Conservation (phyloP, 352 stramenopile species). For the Sclerospora graminicola region DNA sequence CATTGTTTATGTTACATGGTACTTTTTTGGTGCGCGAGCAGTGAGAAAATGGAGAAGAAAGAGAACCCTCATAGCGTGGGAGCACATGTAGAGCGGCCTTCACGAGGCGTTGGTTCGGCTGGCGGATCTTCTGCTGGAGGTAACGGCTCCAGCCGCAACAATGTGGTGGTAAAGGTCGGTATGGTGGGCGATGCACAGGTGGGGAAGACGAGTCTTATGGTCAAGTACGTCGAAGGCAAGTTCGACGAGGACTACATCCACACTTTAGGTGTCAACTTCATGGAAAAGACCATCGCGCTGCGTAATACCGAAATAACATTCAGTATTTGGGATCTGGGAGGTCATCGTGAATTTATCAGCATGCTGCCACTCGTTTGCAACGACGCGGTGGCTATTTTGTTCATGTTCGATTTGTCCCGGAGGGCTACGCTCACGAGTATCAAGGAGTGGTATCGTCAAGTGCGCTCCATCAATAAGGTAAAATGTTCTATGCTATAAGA, state of each 20-base stretch:
- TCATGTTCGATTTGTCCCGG: slow-evolving; percentile 93
- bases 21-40: too few species aligned
- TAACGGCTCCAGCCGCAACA: slow-evolving; percentile 55
- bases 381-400: slow-evolving; percentile 90
- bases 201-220: slow-evolving; percentile 93
- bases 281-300: slow-evolving; percentile 93
- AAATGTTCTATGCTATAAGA: neutral
- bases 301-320: slow-evolving; percentile 93
- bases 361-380: slow-evolving; percentile 94
- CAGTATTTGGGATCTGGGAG: slow-evolving; percentile 92
- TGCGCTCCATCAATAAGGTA: slow-evolving; percentile 86
- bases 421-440: slow-evolving; percentile 88
- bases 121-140: slow-evolving; percentile 11
- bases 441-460: slow-evolving; percentile 90
- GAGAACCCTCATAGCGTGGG: slow-evolving; percentile 10
- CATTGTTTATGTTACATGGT: too few species aligned
- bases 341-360: slow-evolving; percentile 89
- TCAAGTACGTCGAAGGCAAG: slow-evolving; percentile 94
- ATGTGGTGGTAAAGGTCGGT: slow-evolving; percentile 87
- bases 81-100: slow-evolving; percentile 15
- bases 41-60: slow-evolving; percentile 21
- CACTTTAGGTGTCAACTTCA: slow-evolving; percentile 93
- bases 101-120: slow-evolving; percentile 19
- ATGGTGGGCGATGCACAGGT: slow-evolving; percentile 93
- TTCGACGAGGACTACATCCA: slow-evolving; percentile 96